phyloP scores from a whole-genome alignment of 495 filamentous ascomycete species.

The Hypoxylon trugodes region DNA sequence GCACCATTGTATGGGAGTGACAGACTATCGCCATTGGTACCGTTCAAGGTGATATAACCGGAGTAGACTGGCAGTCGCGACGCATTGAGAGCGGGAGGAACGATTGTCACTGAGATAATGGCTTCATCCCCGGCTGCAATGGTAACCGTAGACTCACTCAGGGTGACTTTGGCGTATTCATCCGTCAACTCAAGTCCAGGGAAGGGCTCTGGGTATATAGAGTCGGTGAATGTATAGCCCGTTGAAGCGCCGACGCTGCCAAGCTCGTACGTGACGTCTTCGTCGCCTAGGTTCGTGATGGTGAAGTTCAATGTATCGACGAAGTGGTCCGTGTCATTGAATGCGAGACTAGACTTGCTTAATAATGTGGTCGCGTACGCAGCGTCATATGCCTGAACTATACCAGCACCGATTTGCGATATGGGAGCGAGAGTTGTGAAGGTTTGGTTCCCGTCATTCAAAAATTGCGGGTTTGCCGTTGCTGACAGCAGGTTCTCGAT shows the following conservation, averaged over 20 bases:
- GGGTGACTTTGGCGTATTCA: constrained; percentile 47
- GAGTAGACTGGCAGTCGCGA: constrained; percentile 61
- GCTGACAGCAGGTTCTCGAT: constrained; percentile 57
- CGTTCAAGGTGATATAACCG: constrained; percentile 60
- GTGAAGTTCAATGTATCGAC: constrained; percentile 55
- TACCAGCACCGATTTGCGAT: constrained; percentile 64
- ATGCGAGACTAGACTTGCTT: constrained; percentile 61
- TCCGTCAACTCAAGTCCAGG: constrained; percentile 48
- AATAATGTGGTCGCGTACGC: constrained; percentile 63
- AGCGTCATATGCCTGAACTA: constrained; percentile 65
- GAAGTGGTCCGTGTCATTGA: constrained; percentile 66
- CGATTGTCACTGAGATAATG: constrained; percentile 52
- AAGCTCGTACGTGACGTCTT: constrained; percentile 57
- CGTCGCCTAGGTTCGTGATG: constrained; percentile 60
- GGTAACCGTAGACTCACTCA: constrained; percentile 45
- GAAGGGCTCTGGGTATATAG: constrained; percentile 47
- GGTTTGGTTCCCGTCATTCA: constrained; percentile 55
- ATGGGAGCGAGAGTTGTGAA: constrained; percentile 60
- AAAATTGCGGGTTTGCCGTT: constrained; percentile 55
- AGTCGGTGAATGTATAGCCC: constrained; percentile 52
- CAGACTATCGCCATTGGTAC: constrained; percentile 56
- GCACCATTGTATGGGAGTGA: constrained; percentile 62
- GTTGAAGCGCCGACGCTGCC: constrained; percentile 53
- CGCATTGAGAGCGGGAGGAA: constrained; percentile 51
- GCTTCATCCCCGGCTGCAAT: constrained; percentile 49